Conservation (phyloP, 345 rosid species). For the Cardiospermum halicacabum region DNA sequence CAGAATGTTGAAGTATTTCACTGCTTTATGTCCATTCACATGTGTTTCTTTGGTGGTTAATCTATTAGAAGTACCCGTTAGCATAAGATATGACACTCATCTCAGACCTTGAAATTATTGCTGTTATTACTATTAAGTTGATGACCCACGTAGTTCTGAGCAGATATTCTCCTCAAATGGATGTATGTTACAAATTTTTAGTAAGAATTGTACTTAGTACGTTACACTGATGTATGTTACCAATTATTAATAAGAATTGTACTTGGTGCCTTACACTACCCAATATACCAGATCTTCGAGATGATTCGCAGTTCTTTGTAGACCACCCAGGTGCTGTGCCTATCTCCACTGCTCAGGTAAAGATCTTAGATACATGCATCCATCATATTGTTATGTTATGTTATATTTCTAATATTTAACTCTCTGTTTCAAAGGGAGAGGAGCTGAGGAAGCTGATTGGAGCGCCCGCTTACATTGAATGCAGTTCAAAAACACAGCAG, state of each 20-base stretch:
- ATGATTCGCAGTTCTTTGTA: slow-evolving; percentile 78
- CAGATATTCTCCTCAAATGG: not conserved
- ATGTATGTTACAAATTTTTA: slow-evolving; percentile 2
- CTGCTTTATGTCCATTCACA: not conserved
- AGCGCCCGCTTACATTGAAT: slow-evolving; percentile 80
- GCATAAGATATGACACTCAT: no score
- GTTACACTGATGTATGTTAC: slow-evolving; percentile 12
- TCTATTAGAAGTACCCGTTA: not conserved
- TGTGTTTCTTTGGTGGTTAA: not conserved
- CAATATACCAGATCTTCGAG: slow-evolving; percentile 69
- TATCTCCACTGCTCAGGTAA: slow-evolving; percentile 67
- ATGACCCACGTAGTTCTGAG: no score
- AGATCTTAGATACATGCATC: slow-evolving; percentile 1
- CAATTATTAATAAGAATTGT: slow-evolving; percentile 3
- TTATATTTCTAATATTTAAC: not conserved
- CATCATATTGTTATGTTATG: not conserved
- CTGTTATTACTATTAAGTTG: no score
- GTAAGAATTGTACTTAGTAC: slow-evolving; percentile 10
- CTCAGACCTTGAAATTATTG: no score
- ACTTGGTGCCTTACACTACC: slow-evolving; percentile 20
- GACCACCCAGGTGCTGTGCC: slow-evolving; percentile 97
- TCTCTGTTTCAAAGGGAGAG: slow-evolving; percentile 54
- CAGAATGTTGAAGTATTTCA: not conserved
- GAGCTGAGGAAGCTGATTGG: slow-evolving; percentile 79
- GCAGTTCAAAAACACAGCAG: slow-evolving; percentile 97